Evolutionary conservation across 345 rosid species (phyloP).

Genomic region (Aethionema arabicum): DNA sequence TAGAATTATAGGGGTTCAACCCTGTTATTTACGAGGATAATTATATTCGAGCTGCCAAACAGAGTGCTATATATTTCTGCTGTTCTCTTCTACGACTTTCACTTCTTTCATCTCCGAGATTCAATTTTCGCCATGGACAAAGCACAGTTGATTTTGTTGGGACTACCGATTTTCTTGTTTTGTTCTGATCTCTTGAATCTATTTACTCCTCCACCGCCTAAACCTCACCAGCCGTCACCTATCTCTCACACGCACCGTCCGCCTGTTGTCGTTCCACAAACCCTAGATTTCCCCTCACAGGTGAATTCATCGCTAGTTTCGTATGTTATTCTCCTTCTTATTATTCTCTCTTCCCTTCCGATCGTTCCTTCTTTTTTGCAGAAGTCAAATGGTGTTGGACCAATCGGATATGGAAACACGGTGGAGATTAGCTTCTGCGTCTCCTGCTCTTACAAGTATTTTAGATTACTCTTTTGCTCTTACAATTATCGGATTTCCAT

Average conservation of each 20-base stretch:
- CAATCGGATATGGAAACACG: slow-evolving; percentile 61
- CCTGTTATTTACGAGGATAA: background rate
- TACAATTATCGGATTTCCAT: background rate
- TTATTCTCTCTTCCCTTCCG: background rate
- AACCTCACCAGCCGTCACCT: slow-evolving; percentile 44
- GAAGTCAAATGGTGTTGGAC: slow-evolving; percentile 46
- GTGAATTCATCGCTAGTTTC: slow-evolving; percentile 29
- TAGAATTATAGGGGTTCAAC: background rate
- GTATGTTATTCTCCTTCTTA: background rate
- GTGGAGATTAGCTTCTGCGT: slow-evolving; percentile 76
- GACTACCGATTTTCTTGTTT: slow-evolving; percentile 62
- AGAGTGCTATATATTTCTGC: background rate
- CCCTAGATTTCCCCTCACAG: slow-evolving; percentile 49
- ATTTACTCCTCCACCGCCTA: slow-evolving; percentile 70
- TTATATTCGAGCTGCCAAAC: slow-evolving; percentile 26
- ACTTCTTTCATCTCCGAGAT: slow-evolving; percentile 6
- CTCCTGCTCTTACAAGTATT: slow-evolving; percentile 78
- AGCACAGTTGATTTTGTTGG: slow-evolving; percentile 52
- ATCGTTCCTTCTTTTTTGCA: slow-evolving; percentile 32
- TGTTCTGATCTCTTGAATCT: slow-evolving; percentile 62
- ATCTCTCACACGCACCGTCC: slow-evolving; percentile 37
- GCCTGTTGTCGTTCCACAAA: slow-evolving; percentile 32
- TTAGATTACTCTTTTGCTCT: background rate
- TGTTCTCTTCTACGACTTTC: slow-evolving; percentile 1
- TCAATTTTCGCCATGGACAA: slow-evolving; percentile 46